These are phyloP conservation scores for Alternaria gansuensis DNA, from an alignment of 2,329 filamentous ascomycete genomes.

Conservation along the genomic window DNA sequence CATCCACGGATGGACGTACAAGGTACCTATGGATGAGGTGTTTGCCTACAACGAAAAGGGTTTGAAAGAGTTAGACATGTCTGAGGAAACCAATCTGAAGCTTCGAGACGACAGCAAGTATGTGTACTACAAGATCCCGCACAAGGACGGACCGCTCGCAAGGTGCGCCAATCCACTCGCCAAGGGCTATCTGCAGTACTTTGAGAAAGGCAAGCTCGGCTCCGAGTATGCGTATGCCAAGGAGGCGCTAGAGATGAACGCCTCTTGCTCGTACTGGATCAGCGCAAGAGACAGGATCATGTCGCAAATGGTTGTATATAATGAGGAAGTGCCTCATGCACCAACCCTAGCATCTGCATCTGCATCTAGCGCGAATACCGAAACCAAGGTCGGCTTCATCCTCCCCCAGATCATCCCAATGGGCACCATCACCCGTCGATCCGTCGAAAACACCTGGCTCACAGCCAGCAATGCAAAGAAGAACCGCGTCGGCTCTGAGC, in stretches of 20 bases:
- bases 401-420: constrained; percentile 96
- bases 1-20: constrained; percentile 91
- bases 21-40: constrained; percentile 70
- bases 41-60: constrained; percentile 74
- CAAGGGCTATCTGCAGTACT: constrained; percentile 89
- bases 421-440: constrained; percentile 93
- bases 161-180: constrained; percentile 88
- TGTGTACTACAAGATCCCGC: constrained; percentile 90
- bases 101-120: constrained; percentile 73
- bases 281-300: constrained; percentile 91
- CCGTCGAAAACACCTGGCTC: constrained; percentile 98
- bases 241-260: constrained; percentile 97
- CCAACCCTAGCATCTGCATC: constrained; percentile 38
- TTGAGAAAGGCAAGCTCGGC: constrained; percentile 85
- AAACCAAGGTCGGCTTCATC: constrained; percentile 75
- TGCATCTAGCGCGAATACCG: constrained; percentile 28
- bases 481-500: constrained; percentile 93
- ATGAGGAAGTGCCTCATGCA: constrained; percentile 63
- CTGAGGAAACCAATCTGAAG: constrained; percentile 70
- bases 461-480: constrained; percentile 97
- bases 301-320: constrained; percentile 94
- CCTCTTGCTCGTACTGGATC: constrained; percentile 99
- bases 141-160: constrained; percentile 90
- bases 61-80: constrained; percentile 79
- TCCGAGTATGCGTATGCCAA: constrained; percentile 92